Conservation (phyloP, 2,329 filamentous ascomycete genomes). For the Hysterium pulicare region DNA sequence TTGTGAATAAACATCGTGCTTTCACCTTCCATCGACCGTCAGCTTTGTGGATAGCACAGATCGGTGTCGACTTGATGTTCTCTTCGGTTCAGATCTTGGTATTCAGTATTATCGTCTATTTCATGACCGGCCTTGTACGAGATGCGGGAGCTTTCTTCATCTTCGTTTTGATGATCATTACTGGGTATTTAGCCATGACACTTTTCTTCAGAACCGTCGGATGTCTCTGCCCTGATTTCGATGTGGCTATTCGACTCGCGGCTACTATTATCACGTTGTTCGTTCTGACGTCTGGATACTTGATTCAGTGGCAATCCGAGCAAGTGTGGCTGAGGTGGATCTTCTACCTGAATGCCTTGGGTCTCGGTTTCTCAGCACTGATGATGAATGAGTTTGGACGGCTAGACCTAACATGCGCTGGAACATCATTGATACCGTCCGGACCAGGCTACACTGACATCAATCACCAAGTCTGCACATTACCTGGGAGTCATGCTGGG, state of each 20-base stretch:
- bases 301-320: constrained; percentile 74
- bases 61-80: constrained; percentile 73
- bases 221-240: constrained; percentile 76
- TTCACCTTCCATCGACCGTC: constrained; percentile 82
- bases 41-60: constrained; percentile 79
- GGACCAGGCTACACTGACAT: constrained; percentile 69
- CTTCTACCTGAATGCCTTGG: constrained; percentile 75
- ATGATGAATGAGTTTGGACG: constrained; percentile 85
- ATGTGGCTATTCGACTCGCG: constrained; percentile 78
- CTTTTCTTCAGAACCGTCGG: constrained; percentile 47
- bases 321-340: constrained; percentile 83
- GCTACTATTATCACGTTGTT: constrained; percentile 78
- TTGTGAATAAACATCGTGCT: constrained; percentile 80
- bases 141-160: constrained; percentile 49
- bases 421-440: constrained; percentile 65
- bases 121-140: constrained; percentile 47
- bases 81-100: constrained; percentile 62
- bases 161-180: constrained; percentile 44
- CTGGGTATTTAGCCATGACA: constrained; percentile 43
- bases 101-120: constrained; percentile 49
- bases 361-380: constrained; percentile 70
- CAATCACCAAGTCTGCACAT: constrained; percentile 74
- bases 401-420: constrained; percentile 65
- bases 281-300: constrained; percentile 75
- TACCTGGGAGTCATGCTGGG: constrained; percentile 68